Percentiles rank a stretch among this genome's conserved stretches.
These are phyloP conservation scores for Ceriops zippeliana DNA, from an alignment of 345 rosid species.

Conservation along the genomic window DNA sequence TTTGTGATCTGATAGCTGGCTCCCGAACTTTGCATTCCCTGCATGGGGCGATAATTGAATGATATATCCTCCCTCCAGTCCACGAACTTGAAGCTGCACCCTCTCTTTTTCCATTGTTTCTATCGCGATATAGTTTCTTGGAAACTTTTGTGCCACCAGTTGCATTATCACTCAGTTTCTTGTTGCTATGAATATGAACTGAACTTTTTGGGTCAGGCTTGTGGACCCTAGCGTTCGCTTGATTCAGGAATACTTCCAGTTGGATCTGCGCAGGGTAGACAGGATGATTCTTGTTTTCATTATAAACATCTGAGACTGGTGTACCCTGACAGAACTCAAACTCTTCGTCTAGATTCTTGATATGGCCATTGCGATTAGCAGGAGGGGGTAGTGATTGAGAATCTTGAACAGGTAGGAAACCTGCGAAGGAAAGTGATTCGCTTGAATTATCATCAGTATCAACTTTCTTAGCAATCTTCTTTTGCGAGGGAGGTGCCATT, in stretches of 20 bases:
- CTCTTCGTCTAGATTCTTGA: conserved; percentile 18
- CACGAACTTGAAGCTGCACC: conserved; percentile 17
- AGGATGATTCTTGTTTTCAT: conserved; percentile 1
- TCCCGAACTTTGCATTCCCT: conserved; percentile 35
- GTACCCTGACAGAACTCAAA: conserved; percentile 26
- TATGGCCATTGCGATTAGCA: neutral
- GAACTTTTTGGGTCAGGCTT: conserved; percentile 14
- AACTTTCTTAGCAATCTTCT: conserved; percentile 28
- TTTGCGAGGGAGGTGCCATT: conserved; percentile 31
- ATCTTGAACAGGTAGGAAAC: conserved; percentile 40
- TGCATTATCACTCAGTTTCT: conserved; percentile 1
- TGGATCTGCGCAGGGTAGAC: conserved; percentile 17
- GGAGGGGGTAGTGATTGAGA: conserved; percentile 22
- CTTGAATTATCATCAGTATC: conserved; percentile 28
- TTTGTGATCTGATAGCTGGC: conserved; percentile 19
- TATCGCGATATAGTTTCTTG: conserved; percentile 12
- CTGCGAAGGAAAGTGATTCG: conserved; percentile 43
- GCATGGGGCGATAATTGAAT: conserved; percentile 40
- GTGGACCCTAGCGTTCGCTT: conserved; percentile 12
- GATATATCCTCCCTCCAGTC: conserved; percentile 25
- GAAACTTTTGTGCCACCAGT: conserved; percentile 4
- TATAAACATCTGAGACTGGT: conserved; percentile 8
- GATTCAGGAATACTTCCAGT: conserved; percentile 18
- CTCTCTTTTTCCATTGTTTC: conserved; percentile 24
- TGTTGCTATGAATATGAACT: conserved; percentile 2